These are phyloP conservation scores for Xylariales sp. DNA, from an alignment of 2,329 filamentous ascomycete genomes.

Conservation along the genomic window DNA sequence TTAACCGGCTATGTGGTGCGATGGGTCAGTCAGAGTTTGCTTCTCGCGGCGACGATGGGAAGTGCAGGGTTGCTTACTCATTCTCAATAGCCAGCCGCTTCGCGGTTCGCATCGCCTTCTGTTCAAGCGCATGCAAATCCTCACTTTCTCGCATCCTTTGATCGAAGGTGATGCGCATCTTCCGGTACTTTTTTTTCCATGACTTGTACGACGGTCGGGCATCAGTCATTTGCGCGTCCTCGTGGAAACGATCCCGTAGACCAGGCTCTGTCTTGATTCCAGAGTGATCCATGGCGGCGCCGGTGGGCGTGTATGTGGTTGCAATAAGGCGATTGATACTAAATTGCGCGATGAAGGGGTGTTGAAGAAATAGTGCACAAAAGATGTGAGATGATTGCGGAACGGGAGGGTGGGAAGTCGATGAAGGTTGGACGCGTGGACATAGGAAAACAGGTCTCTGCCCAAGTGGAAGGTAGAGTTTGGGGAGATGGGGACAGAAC, in stretches of 20 bases:
- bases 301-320: slow-evolving; percentile 2
- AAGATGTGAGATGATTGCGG: slow-evolving; percentile 9
- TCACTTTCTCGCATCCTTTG: slow-evolving; percentile 83
- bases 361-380: slow-evolving; percentile 4
- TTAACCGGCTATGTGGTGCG: slow-evolving; percentile 73
- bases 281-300: slow-evolving; percentile 43
- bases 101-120: slow-evolving; percentile 81
- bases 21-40: slow-evolving; percentile 37
- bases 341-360: not conserved
- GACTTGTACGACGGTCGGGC: slow-evolving; percentile 70
- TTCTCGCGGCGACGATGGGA: slow-evolving; percentile 32
- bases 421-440: not conserved
- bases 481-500: not conserved
- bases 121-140: slow-evolving; percentile 82
- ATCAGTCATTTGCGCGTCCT: slow-evolving; percentile 53
- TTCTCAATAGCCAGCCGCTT: slow-evolving; percentile 90
- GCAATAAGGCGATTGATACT: not conserved
- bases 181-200: slow-evolving; percentile 94
- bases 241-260: slow-evolving; percentile 50
- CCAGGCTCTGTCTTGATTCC: slow-evolving; percentile 48
- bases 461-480: not conserved
- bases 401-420: slow-evolving; percentile 2
- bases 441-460: not conserved
- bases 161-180: slow-evolving; percentile 85
- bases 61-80: slow-evolving; percentile 72